Evolutionary conservation across 1,139 yeast genomes (phyloP).

Genomic region (Geotrichum armillariae): DNA sequence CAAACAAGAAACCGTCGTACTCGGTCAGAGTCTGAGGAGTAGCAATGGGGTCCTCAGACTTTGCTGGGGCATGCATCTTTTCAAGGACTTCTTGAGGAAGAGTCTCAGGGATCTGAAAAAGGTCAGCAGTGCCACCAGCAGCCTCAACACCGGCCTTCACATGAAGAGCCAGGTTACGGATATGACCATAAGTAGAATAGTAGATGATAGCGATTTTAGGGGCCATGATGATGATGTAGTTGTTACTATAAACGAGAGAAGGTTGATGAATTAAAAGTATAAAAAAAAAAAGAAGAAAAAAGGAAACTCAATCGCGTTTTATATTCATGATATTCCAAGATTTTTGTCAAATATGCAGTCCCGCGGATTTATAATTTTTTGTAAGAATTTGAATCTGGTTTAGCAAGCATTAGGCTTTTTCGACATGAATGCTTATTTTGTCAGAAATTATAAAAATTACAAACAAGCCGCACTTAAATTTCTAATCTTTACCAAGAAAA

Average conservation of each 20-base stretch:
- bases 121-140: slow-evolving; percentile 70
- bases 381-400: too few relatives aligned
- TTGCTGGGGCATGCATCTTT: slow-evolving; percentile 65
- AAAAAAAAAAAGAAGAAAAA: background rate
- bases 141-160: slow-evolving; percentile 69
- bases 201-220: slow-evolving; percentile 60
- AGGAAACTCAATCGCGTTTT: too few relatives aligned
- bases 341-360: too few relatives aligned
- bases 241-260: background rate
- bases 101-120: slow-evolving; percentile 78
- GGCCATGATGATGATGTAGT: slow-evolving; percentile 8
- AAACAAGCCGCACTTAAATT: too few relatives aligned
- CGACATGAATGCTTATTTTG: too few relatives aligned
- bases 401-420: too few relatives aligned
- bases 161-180: slow-evolving; percentile 65
- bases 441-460: too few relatives aligned
- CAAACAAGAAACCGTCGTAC: slow-evolving; percentile 77
- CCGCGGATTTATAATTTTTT: too few relatives aligned
- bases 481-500: too few relatives aligned
- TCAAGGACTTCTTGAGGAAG: slow-evolving; percentile 61
- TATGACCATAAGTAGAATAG: slow-evolving; percentile 82
- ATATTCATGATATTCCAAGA: too few relatives aligned
- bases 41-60: slow-evolving; percentile 69
- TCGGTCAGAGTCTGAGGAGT: slow-evolving; percentile 56
- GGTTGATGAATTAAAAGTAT: background rate